These are phyloP conservation scores for Tulasnella sp. DNA, from an alignment of 768 basidiomycete genomes.

Conservation along the genomic window DNA sequence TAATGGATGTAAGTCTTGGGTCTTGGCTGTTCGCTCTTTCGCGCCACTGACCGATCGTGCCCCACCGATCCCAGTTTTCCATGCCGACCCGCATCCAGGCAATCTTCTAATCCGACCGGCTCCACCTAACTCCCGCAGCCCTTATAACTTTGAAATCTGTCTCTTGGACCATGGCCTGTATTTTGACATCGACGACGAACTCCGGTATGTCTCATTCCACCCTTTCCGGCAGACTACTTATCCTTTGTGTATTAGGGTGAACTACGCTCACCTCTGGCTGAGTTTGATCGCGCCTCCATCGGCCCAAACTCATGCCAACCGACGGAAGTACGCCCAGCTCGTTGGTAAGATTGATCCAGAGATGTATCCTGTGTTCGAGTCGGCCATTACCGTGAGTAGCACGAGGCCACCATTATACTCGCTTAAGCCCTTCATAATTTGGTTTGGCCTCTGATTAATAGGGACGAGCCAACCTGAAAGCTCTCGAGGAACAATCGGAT, in stretches of 20 bases:
- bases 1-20: slow-evolving; percentile 75
- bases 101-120: slow-evolving; percentile 88
- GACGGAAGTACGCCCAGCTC: slow-evolving; percentile 81
- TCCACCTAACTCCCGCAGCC: slow-evolving; percentile 58
- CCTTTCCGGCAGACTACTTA: background rate
- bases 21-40: slow-evolving; percentile 62
- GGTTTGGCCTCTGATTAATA: background rate
- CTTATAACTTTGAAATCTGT: slow-evolving; percentile 94
- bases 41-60: slow-evolving; percentile 20
- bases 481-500: slow-evolving; percentile 44
- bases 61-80: slow-evolving; percentile 38
- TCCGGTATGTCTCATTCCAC: slow-evolving; percentile 55
- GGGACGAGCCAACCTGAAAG: slow-evolving; percentile 68
- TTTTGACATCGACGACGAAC: slow-evolving; percentile 77
- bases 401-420: background rate
- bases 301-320: slow-evolving; percentile 56
- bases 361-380: slow-evolving; percentile 92
- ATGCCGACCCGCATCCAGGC: slow-evolving; percentile 56
- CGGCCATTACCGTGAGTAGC: slow-evolving; percentile 76
- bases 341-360: slow-evolving; percentile 90
- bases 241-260: slow-evolving; percentile 44
- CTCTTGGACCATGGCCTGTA: slow-evolving; percentile 89
- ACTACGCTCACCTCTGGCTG: slow-evolving; percentile 69
- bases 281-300: slow-evolving; percentile 76
- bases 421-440: slow-evolving; percentile 3